Conservation (phyloP, 768 basidiomycete species). For the Trametes cubensis region DNA sequence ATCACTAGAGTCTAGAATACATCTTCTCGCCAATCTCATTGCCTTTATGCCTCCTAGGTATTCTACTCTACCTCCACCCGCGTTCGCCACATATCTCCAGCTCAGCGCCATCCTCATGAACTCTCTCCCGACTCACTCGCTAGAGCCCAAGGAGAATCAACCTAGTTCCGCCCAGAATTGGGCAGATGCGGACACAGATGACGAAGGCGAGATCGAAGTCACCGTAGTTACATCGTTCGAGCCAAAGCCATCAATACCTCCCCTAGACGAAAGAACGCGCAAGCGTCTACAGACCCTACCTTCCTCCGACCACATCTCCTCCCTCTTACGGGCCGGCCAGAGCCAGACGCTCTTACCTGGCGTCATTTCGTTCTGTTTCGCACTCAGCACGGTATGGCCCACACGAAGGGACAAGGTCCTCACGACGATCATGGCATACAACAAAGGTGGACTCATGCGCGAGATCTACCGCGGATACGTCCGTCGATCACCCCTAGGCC, state of each 20-base stretch:
- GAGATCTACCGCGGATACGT: conserved; percentile 76
- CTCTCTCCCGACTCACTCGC: conserved; percentile 51
- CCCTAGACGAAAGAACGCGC: conserved; percentile 59
- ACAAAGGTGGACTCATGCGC: conserved; percentile 65
- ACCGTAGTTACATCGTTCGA: conserved; percentile 43
- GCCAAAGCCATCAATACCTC: conserved; percentile 37
- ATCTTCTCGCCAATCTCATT: conserved; percentile 74
- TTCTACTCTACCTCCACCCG: conserved; percentile 44
- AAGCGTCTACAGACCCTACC: conserved; percentile 66
- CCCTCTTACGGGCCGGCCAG: conserved; percentile 52
- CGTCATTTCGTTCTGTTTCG: conserved; percentile 60
- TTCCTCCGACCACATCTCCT: conserved; percentile 52
- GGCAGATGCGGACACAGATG: conserved; percentile 34
- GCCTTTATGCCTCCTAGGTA: conserved; percentile 69
- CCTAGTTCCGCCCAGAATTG: conserved; percentile 6
- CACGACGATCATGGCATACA: conserved; percentile 50
- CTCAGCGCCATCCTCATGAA: conserved; percentile 56
- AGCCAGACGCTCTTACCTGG: conserved; percentile 44
- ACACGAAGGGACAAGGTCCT: conserved; percentile 59
- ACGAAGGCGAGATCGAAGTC: conserved; percentile 38
- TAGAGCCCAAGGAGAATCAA: conserved; percentile 47
- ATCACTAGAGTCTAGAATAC: conserved; percentile 39
- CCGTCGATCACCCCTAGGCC: conserved; percentile 61
- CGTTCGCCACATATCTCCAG: conserved; percentile 55
- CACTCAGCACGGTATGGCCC: conserved; percentile 64